Evolutionary conservation across 768 basidiomycete species (phyloP).

Genomic region (Mycena epipterygia): DNA sequence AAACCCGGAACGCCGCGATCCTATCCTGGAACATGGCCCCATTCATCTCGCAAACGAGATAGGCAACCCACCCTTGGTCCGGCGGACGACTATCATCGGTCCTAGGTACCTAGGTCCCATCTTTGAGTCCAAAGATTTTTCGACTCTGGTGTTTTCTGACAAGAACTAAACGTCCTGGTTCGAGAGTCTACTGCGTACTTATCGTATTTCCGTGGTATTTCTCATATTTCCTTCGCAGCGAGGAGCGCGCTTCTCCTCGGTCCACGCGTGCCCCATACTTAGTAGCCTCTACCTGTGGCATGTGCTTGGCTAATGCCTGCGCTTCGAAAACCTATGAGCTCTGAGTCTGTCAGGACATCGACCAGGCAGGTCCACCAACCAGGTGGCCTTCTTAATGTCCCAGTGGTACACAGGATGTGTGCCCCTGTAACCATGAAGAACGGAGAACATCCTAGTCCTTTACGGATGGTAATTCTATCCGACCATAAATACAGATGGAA

Average conservation of each 20-base stretch:
- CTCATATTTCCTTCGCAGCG: too few species aligned
- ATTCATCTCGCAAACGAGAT: too few species aligned
- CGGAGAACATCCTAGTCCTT: constrained; percentile 44
- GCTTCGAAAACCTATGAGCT: constrained; percentile 40
- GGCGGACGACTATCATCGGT: too few species aligned
- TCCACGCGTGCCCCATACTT: too few species aligned
- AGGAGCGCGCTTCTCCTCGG: constrained; percentile 28
- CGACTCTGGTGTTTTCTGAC: too few species aligned
- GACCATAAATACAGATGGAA: constrained; percentile 50
- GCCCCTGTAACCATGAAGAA: constrained; percentile 49
- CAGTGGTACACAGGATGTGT: constrained; percentile 46
- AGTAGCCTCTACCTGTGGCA: constrained; percentile 28
- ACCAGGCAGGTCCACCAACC: constrained; percentile 34
- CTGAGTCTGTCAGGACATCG: constrained; percentile 22
- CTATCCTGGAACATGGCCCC: too few species aligned
- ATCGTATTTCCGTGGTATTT: background rate
- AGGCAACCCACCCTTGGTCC: too few species aligned
- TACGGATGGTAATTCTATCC: constrained; percentile 43
- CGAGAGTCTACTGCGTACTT: background rate
- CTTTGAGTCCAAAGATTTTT: too few species aligned
- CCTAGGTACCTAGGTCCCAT: too few species aligned
- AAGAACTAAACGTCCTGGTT: too few species aligned
- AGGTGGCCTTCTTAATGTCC: constrained; percentile 45
- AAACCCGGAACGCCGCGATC: too few species aligned
- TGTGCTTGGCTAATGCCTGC: constrained; percentile 36